A percentile compares a stretch with the other conserved stretches of the same genome.
Evolutionary conservation across 73 alveolate species (phyloP).

Genomic region (Paramecium sexaurelia): DNA sequence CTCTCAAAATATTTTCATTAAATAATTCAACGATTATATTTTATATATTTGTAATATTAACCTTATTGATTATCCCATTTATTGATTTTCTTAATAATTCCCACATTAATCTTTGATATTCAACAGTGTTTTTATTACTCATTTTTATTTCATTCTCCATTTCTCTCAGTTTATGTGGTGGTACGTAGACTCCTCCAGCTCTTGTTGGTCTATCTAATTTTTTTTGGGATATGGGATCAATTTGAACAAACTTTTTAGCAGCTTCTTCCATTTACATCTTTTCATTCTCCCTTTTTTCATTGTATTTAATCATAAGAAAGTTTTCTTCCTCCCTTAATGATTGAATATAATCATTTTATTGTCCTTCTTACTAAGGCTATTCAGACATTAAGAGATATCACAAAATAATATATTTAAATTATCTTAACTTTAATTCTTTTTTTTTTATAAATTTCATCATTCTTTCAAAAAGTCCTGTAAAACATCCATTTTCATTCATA

Average conservation of each 20-base stretch:
- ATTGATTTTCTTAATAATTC: conserved; percentile 96
- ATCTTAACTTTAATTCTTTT: too few species aligned
- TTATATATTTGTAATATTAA: conserved; percentile 89
- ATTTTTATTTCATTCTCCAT: conserved; percentile 90
- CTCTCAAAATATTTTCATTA: conserved; percentile 98
- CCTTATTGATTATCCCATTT: conserved; percentile 98
- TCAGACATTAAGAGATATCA: too few species aligned
- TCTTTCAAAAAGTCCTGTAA: too few species aligned
- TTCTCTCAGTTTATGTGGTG: conserved; percentile 91
- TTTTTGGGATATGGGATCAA: not conserved
- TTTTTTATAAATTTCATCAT: too few species aligned
- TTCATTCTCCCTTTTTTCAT: conserved; percentile 9
- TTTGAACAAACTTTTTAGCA: not conserved
- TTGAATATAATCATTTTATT: not conserved
- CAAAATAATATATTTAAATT: too few species aligned
- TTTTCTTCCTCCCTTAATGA: conserved; percentile 12
- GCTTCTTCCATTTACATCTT: conserved; percentile 16
- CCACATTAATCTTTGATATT: conserved; percentile 98
- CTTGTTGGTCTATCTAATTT: conserved; percentile 59
- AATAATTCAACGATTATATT: conserved; percentile 95
- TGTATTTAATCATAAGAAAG: not conserved
- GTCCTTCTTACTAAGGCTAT: not conserved
- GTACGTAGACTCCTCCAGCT: conserved; percentile 96
- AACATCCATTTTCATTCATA: too few species aligned
- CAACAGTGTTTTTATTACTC: conserved; percentile 90